phyloP scores from a whole-genome alignment of 805 yeast genomes.

The Zygoascus biomembranicola region DNA sequence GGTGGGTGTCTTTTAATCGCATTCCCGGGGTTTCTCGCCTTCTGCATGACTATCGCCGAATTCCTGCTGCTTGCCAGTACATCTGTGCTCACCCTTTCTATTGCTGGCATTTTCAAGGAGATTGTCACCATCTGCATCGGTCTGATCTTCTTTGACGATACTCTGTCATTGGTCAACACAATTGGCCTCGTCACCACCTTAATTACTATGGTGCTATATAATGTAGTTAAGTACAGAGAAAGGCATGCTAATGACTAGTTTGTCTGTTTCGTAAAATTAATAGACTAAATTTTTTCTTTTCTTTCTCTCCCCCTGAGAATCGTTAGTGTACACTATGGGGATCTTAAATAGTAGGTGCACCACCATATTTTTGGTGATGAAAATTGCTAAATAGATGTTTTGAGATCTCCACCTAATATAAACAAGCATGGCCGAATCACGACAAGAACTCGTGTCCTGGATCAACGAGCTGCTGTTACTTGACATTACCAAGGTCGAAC shows the following conservation, averaged over 20 bases:
- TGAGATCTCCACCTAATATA: not conserved
- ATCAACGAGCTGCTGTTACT: conserved; percentile 62
- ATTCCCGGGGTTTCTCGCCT: conserved; percentile 81
- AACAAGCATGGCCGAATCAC: conserved; percentile 54
- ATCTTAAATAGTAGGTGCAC: too few species aligned
- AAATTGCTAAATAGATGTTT: too few species aligned
- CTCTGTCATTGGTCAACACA: conserved; percentile 55
- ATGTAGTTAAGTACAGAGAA: not conserved
- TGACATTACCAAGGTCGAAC: conserved; percentile 71
- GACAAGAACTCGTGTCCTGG: conserved; percentile 81
- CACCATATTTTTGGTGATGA: too few species aligned
- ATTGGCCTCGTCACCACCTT: conserved; percentile 71
- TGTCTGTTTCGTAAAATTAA: too few species aligned
- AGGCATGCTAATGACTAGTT: not conserved
- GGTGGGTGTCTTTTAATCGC: conserved; percentile 51
- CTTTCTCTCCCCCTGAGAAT: too few species aligned
- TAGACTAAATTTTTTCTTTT: too few species aligned
- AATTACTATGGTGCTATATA: conserved; percentile 69
- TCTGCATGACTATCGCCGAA: conserved; percentile 77
- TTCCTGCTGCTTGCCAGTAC: conserved; percentile 75
- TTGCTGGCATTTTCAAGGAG: conserved; percentile 92
- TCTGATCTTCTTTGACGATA: conserved; percentile 63
- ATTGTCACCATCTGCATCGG: conserved; percentile 66
- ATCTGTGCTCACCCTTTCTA: conserved; percentile 74
- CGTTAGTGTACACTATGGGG: too few species aligned